Evolutionary conservation across 139 green algal species (phyloP), one percentile per base, ranked within the genome.

Genomic region (Diplosphaera chodatii): DNA sequence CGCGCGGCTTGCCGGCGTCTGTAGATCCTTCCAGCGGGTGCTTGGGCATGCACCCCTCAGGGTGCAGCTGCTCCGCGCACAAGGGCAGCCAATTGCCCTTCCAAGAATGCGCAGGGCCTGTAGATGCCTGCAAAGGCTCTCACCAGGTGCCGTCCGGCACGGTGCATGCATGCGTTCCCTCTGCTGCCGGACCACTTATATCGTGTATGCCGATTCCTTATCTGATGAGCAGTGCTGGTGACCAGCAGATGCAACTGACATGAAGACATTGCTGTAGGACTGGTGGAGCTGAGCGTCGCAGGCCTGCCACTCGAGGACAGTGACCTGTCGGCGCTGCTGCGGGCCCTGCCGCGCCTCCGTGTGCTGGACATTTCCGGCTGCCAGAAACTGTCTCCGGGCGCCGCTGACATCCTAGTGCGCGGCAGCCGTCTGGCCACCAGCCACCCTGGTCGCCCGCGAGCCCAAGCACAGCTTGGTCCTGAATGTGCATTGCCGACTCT

Each of bases 371-470:
- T 92, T 18, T 67, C 72, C 6, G 74, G 83, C 15, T 86, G 80
- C 66, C 77, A 82, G 41, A 92, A 92, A 69, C 69, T 91, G 23
- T 76, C 76, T 4, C 71, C 77, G 1, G 62, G 48, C 48, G 8
- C 48, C 48, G 48, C 48, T 3, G 16, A 18, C 48, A 10, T 59
- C 13, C 48, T 59, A 25, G 3, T 59, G 48, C 48, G 8, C 10
- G 37, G 37, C 37, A 48, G 37, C 37, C n/a, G n/a, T n/a, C n/a
- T n/a, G n/a, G n/a, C n/a, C n/a, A n/a, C n/a, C n/a, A n/a, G n/a
- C n/a, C n/a, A n/a, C n/a, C n/a, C n/a, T n/a, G n/a, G n/a, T n/a
- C n/a, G n/a, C n/a, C n/a, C n/a, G n/a, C n/a, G n/a, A n/a, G n/a
- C n/a, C n/a, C n/a, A n/a, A n/a, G n/a, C n/a, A n/a, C n/a, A n/a